Percentiles rank a stretch among this genome's conserved stretches.
Conservation (phyloP, 768 basidiomycete genomes). For the Naganishia kalamii region DNA sequence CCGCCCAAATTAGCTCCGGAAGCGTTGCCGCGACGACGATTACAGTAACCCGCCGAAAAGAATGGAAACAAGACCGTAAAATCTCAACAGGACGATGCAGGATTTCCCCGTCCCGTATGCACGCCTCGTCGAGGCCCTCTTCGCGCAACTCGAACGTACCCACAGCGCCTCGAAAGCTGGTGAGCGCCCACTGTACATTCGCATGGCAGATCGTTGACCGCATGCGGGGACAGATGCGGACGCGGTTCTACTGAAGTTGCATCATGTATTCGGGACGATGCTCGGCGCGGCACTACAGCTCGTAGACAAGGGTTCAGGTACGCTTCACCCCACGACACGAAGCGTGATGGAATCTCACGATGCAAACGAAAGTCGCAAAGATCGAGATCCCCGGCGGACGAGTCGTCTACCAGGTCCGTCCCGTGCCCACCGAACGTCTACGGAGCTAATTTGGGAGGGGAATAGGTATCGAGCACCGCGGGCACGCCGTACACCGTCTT, state of each 20-base stretch:
- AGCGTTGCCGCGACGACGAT: no score
- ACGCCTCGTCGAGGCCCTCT: no score
- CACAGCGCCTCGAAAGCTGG: no score
- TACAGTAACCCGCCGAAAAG: no score
- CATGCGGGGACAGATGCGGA: background rate
- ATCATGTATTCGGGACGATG: slow-evolving; percentile 15
- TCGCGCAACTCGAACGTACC: no score
- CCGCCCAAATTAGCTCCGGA: no score
- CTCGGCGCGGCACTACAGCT: slow-evolving; percentile 6
- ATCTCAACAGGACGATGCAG: no score
- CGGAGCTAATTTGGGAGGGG: background rate
- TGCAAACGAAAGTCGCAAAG: background rate
- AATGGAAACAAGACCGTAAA: no score
- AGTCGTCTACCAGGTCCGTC: slow-evolving; percentile 14
- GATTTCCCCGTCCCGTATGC: no score
- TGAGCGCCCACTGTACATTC: no score
- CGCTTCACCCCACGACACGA: background rate
- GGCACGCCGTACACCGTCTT: slow-evolving; percentile 17
- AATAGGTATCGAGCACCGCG: slow-evolving; percentile 12
- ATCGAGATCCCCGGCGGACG: slow-evolving; percentile 8
- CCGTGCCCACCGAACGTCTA: no score
- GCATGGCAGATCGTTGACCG: no score
- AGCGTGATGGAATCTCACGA: background rate
- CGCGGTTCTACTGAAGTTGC: slow-evolving; percentile 1
- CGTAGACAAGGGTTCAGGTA: slow-evolving; percentile 19